Conservation (phyloP, 1,284 basidiomycete genomes). For the Cryptococcus deneoformans region DNA sequence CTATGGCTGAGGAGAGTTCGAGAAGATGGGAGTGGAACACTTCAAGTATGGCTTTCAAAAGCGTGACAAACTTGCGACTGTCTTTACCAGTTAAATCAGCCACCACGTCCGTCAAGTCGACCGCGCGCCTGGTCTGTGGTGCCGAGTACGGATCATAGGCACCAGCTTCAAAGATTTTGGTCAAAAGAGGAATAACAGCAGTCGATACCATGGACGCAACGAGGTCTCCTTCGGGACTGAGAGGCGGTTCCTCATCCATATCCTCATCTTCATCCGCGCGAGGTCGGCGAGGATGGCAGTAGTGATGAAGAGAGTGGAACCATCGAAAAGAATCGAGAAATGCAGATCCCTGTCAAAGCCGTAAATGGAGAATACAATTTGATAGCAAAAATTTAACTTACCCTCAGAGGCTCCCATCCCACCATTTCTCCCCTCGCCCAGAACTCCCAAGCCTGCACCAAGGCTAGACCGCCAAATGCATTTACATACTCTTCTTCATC, state of each 20-base stretch:
- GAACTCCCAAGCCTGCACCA: constrained; percentile 93
- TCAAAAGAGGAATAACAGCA: constrained; percentile 71
- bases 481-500: constrained; percentile 79
- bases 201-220: constrained; percentile 83
- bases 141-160: constrained; percentile 78
- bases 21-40: constrained; percentile 61
- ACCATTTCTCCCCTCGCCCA: constrained; percentile 84
- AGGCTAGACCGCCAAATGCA: constrained; percentile 84
- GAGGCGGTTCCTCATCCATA: constrained; percentile 54
- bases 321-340: constrained; percentile 77
- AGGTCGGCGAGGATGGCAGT: constrained; percentile 58
- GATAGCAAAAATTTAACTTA: constrained; percentile 44
- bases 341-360: constrained; percentile 53
- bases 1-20: constrained; percentile 53
- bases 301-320: constrained; percentile 74
- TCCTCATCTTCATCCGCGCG: constrained; percentile 47
- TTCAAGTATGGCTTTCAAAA: constrained; percentile 63
- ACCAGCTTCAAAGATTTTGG: constrained; percentile 66
- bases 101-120: constrained; percentile 77
- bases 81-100: constrained; percentile 69
- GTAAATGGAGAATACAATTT: background rate
- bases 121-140: constrained; percentile 60
- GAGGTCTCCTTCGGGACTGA: constrained; percentile 83
- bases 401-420: constrained; percentile 83
- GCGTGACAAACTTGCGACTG: constrained; percentile 64